A percentile compares a stretch with the other conserved stretches of the same genome.
These are phyloP conservation scores for Colletotrichum tofieldiae DNA, from an alignment of 2,329 filamentous ascomycete species.

Conservation along the genomic window DNA sequence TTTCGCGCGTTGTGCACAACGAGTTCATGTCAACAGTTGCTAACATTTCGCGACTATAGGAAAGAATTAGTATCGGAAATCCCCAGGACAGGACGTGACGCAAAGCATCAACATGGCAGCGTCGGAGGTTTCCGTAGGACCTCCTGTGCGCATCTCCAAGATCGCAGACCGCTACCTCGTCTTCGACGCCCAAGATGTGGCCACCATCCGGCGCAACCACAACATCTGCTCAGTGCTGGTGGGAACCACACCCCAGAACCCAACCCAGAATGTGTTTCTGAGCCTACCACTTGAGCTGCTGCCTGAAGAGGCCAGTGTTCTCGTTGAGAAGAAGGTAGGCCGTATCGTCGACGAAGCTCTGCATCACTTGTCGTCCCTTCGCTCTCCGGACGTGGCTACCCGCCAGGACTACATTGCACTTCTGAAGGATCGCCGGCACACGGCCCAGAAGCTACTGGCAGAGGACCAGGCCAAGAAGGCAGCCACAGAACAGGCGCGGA, in stretches of 20 bases:
- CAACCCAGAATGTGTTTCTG: slow-evolving; percentile 95
- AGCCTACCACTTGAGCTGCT: slow-evolving; percentile 91
- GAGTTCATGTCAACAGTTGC: neutral
- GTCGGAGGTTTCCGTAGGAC: slow-evolving; percentile 46
- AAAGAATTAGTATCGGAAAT: slow-evolving; percentile 43
- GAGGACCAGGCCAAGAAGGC: slow-evolving; percentile 58
- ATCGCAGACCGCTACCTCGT: slow-evolving; percentile 88
- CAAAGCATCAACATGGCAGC: neutral
- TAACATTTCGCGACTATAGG: neutral
- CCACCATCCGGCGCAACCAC: slow-evolving; percentile 83
- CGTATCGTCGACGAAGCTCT: slow-evolving; percentile 86
- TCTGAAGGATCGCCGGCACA: slow-evolving; percentile 61
- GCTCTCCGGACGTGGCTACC: slow-evolving; percentile 70
- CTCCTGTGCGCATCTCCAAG: slow-evolving; percentile 82
- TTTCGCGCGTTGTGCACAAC: neutral
- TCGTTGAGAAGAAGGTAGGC: slow-evolving; percentile 83
- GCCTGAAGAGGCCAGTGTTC: slow-evolving; percentile 87
- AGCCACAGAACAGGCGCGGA: slow-evolving; percentile 48
- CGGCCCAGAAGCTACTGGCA: slow-evolving; percentile 57
- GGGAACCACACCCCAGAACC: slow-evolving; percentile 91
- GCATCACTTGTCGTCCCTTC: slow-evolving; percentile 78
- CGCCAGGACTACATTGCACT: slow-evolving; percentile 76
- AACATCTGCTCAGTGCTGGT: slow-evolving; percentile 89
- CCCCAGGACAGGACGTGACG: neutral
- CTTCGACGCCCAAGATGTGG: slow-evolving; percentile 87